Percentiles rank a stretch among this genome's conserved stretches.
These are phyloP conservation scores for Cladosporium sphaerospermum DNA, from an alignment of 2,329 filamentous ascomycete species.

Conservation along the genomic window DNA sequence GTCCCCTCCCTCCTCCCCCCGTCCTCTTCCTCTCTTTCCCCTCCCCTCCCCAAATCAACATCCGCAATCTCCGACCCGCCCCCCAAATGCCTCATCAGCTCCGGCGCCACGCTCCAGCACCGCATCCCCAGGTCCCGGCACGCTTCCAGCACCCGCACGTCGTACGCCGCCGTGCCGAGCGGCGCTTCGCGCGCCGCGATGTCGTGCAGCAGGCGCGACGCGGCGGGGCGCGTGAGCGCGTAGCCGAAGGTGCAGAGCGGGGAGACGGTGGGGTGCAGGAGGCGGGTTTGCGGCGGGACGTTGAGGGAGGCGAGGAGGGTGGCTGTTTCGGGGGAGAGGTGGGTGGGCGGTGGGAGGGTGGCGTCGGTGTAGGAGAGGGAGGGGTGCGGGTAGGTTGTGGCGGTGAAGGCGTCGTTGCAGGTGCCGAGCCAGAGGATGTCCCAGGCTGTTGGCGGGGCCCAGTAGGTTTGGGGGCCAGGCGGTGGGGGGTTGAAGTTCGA, in stretches of 20 bases:
- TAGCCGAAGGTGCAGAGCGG: slow-evolving; percentile 43
- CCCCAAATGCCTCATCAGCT: slow-evolving; percentile 36
- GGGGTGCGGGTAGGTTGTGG: slow-evolving; percentile 27
- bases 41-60: slow-evolving; percentile 17
- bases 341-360: slow-evolving; percentile 30
- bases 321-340: slow-evolving; percentile 35
- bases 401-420: slow-evolving; percentile 36
- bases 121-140: slow-evolving; percentile 31
- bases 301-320: slow-evolving; percentile 31
- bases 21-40: slow-evolving; percentile 1
- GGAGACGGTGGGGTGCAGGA: slow-evolving; percentile 37
- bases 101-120: slow-evolving; percentile 34
- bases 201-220: slow-evolving; percentile 29
- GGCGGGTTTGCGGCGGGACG: slow-evolving; percentile 32
- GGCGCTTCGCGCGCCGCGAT: slow-evolving; percentile 29
- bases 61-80: slow-evolving; percentile 33
- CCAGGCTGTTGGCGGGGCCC: slow-evolving; percentile 34
- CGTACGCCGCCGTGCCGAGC: slow-evolving; percentile 33
- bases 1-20: slow-evolving; percentile 13
- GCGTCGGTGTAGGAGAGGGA: slow-evolving; percentile 30
- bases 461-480: slow-evolving; percentile 28
- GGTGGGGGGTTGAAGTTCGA: slow-evolving; percentile 1
- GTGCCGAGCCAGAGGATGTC: slow-evolving; percentile 37
- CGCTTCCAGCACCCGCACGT: slow-evolving; percentile 34
- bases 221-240: slow-evolving; percentile 35